Percentiles rank a stretch among this genome's conserved stretches.
These are phyloP conservation scores for Aspergillus bertholletiae DNA, from an alignment of 495 filamentous ascomycete genomes.

Conservation along the genomic window DNA sequence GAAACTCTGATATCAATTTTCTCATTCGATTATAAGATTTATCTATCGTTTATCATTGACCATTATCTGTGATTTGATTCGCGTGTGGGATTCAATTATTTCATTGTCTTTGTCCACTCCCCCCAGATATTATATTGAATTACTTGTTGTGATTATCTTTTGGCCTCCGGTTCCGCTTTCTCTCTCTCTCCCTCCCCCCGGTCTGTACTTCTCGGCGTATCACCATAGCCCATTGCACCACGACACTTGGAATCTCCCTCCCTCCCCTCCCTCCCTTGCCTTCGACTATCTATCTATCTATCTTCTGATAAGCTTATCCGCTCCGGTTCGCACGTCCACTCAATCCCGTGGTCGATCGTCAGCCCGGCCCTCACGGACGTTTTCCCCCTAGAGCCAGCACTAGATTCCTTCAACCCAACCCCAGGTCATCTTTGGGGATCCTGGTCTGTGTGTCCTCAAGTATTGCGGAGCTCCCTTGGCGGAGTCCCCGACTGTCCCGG, in stretches of 20 bases:
- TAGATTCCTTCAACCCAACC: slow-evolving; percentile 4
- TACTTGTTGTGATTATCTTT: neutral
- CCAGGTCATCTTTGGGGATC: slow-evolving; percentile 15
- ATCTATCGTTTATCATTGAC: neutral
- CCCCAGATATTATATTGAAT: neutral
- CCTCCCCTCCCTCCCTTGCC: no score
- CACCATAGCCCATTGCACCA: neutral
- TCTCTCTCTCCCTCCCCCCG: no score
- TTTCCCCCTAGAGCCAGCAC: neutral
- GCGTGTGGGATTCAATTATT: neutral
- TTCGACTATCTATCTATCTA: no score
- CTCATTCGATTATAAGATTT: neutral
- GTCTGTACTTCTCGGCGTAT: neutral
- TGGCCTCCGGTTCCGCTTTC: neutral
- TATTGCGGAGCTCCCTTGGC: slow-evolving; percentile 16
- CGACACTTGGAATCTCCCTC: no score
- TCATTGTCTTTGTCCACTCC: neutral
- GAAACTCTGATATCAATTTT: neutral
- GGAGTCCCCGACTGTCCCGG: slow-evolving; percentile 11
- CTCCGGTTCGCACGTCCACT: slow-evolving; percentile 18
- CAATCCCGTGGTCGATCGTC: slow-evolving; percentile 2
- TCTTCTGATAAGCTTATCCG: slow-evolving; percentile 29
- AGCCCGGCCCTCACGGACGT: neutral
- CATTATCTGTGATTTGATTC: neutral
- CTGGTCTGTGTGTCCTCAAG: neutral